Percentiles rank a stretch among this genome's conserved stretches.
Evolutionary conservation across 345 rosid genomes (phyloP).

Genomic region (Hibiscus tridactylites): DNA sequence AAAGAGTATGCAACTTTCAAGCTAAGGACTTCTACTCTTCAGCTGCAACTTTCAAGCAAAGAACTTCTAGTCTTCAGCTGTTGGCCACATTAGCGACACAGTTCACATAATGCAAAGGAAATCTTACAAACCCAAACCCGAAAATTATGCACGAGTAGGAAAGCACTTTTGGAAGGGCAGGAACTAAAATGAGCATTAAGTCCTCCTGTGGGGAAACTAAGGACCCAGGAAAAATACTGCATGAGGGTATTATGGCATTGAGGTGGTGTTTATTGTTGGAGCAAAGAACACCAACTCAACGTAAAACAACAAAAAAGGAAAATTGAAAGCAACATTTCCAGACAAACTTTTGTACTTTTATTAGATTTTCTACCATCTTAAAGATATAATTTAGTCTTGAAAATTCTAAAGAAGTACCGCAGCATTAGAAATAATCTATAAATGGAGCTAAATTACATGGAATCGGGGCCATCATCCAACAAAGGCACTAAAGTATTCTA

Average conservation of each 20-base stretch:
- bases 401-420: background rate
- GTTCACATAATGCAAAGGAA: background rate
- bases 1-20: background rate
- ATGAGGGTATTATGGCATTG: background rate
- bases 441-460: background rate
- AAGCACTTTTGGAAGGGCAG: background rate
- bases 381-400: background rate
- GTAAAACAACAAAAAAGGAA: background rate
- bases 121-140: background rate
- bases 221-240: too few species aligned
- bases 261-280: background rate
- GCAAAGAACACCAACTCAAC: background rate
- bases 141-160: background rate
- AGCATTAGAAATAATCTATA: background rate
- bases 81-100: background rate
- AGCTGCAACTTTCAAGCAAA: background rate
- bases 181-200: background rate
- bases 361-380: background rate
- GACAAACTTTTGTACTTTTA: background rate
- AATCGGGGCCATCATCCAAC: background rate
- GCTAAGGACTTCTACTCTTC: background rate
- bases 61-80: background rate
- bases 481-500: background rate
- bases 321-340: background rate
- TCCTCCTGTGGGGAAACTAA: background rate